Percentiles rank a stretch among this genome's conserved stretches.
These are phyloP conservation scores for Kurtzmaniella fragi DNA, from an alignment of 805 yeast genomes.

Conservation along the genomic window DNA sequence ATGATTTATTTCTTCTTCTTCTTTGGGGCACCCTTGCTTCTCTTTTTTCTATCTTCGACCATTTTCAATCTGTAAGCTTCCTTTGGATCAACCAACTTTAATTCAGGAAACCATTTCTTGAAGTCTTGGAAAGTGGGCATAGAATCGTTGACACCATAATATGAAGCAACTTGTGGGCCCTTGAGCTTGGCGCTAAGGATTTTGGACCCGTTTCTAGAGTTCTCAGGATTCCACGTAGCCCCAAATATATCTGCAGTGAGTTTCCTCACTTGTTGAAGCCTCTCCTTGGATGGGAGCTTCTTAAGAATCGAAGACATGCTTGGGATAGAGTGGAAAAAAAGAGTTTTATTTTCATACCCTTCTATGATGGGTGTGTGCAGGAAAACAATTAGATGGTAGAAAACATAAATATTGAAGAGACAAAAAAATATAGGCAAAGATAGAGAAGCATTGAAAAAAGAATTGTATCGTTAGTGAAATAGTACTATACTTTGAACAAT, in stretches of 20 bases:
- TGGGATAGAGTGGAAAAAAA: background rate
- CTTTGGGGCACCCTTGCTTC: constrained; percentile 87
- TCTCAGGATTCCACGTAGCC: constrained; percentile 63
- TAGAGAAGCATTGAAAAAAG: no score
- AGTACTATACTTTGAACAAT: no score
- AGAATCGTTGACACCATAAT: constrained; percentile 67
- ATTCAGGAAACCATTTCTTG: constrained; percentile 46
- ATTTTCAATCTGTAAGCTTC: constrained; percentile 65
- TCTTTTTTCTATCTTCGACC: constrained; percentile 64
- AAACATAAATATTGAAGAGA: no score
- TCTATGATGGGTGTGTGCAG: no score
- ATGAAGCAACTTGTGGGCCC: constrained; percentile 66
- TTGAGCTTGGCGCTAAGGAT: constrained; percentile 60
- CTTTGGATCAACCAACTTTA: constrained; percentile 56
- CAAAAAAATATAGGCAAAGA: no score
- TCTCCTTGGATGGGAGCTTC: constrained; percentile 37
- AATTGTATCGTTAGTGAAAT: no score
- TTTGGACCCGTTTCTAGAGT: constrained; percentile 67
- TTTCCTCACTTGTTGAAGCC: constrained; percentile 54
- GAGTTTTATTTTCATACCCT: no score
- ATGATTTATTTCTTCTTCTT: constrained; percentile 40
- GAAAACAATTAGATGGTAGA: no score
- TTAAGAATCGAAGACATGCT: constrained; percentile 21
- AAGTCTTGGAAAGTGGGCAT: constrained; percentile 61
- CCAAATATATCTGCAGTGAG: constrained; percentile 64